phyloP scores from a whole-genome alignment of 2,329 filamentous ascomycete species.

The Botrytis sinoallii region DNA sequence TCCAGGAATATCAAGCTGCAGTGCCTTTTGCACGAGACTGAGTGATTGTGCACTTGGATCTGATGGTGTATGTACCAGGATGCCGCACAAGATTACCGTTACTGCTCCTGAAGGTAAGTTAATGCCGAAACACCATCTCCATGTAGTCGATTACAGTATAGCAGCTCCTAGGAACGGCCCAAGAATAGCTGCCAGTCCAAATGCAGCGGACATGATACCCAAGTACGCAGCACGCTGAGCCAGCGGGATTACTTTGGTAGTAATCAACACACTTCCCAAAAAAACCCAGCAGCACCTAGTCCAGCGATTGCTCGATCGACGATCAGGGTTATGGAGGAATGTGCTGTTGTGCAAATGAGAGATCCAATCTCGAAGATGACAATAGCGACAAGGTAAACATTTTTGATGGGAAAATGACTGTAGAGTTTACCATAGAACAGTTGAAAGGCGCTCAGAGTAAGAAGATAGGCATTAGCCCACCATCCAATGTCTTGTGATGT shows the following conservation, averaged over 20 bases:
- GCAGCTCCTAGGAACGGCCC: slow-evolving; percentile 15
- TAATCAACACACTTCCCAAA: neutral
- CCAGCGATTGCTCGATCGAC: slow-evolving; percentile 11
- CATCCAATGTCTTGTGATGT: slow-evolving; percentile 7
- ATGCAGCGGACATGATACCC: slow-evolving; percentile 11
- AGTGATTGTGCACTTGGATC: neutral
- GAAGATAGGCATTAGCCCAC: slow-evolving; percentile 4
- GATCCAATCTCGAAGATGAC: slow-evolving; percentile 7
- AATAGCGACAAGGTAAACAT: slow-evolving; percentile 5
- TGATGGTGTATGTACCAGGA: slow-evolving; percentile 9
- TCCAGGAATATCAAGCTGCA: slow-evolving; percentile 12
- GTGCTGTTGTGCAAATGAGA: neutral
- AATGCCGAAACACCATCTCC: slow-evolving; percentile 14
- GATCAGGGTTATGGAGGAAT: neutral
- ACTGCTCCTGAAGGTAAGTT: slow-evolving; percentile 12
- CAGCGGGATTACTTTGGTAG: slow-evolving; percentile 3
- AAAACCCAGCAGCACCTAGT: slow-evolving; percentile 4
- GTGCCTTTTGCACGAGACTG: neutral
- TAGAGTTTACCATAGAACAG: slow-evolving; percentile 9
- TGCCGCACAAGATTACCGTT: neutral
- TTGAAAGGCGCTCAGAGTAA: neutral
- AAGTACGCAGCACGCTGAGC: slow-evolving; percentile 7
- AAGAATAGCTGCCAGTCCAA: slow-evolving; percentile 6
- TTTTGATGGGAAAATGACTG: slow-evolving; percentile 6
- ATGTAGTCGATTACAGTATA: slow-evolving; percentile 4